Percentiles rank a stretch among this genome's conserved stretches.
phyloP scores from a whole-genome alignment of 2,329 filamentous ascomycete genomes.

The Helminthosporium solani region DNA sequence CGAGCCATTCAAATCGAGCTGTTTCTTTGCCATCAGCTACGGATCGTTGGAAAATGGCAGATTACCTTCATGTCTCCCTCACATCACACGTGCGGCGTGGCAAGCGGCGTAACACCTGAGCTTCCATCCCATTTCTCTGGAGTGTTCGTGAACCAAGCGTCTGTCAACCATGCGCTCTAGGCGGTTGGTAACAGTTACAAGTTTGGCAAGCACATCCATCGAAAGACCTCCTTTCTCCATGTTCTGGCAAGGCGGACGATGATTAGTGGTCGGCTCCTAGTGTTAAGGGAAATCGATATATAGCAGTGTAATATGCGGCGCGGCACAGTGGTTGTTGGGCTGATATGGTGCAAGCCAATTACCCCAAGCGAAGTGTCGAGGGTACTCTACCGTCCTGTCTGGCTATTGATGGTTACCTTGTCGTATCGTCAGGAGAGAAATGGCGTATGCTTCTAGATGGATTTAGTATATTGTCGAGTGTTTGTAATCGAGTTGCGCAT shows the following conservation, averaged over 20 bases:
- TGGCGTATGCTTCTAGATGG: too few species aligned
- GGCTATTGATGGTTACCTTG: too few species aligned
- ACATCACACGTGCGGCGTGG: background rate
- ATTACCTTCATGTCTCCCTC: slow-evolving; percentile 1
- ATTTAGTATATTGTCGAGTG: too few species aligned
- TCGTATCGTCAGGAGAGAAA: too few species aligned
- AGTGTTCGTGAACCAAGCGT: slow-evolving; percentile 1
- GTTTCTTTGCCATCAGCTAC: background rate
- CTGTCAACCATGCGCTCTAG: background rate
- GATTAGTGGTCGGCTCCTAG: too few species aligned
- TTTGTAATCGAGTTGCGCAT: too few species aligned
- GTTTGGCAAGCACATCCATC: slow-evolving; percentile 1
- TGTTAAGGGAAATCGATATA: background rate
- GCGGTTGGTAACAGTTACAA: too few species aligned
- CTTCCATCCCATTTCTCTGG: background rate
- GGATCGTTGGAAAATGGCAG: background rate
- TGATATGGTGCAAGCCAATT: background rate
- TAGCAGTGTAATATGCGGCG: background rate
- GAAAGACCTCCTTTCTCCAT: background rate
- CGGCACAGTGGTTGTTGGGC: slow-evolving; percentile 3
- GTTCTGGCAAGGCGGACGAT: too few species aligned
- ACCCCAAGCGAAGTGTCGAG: background rate
- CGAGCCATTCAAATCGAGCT: background rate
- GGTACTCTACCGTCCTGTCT: background rate
- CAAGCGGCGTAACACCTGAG: background rate